Percentiles rank a stretch among this genome's conserved stretches.
Evolutionary conservation across 176 grass and related monocot genomes (phyloP).

Genomic region (Secale cereale): DNA sequence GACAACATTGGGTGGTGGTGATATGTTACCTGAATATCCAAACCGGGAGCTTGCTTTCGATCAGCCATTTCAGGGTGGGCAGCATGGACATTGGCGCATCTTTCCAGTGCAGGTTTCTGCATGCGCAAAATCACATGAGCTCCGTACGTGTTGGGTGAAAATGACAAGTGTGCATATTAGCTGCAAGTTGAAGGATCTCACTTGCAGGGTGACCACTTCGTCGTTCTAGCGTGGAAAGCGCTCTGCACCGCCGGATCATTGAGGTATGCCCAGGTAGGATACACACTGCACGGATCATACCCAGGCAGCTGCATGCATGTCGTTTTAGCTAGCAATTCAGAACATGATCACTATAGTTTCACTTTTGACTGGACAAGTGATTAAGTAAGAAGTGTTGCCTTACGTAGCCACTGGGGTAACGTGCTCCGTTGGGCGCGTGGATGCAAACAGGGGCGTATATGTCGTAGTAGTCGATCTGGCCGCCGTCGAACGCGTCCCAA

Average conservation of each 20-base stretch:
- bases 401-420: slow-evolving; percentile 33
- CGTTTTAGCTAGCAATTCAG: neutral
- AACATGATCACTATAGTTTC: neutral
- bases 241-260: slow-evolving; percentile 50
- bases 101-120: slow-evolving; percentile 24
- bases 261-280: slow-evolving; percentile 24
- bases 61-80: slow-evolving; percentile 16
- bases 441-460: slow-evolving; percentile 45
- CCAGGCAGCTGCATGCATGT: slow-evolving; percentile 27
- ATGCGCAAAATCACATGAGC: neutral
- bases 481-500: neutral
- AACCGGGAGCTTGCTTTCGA: slow-evolving; percentile 22
- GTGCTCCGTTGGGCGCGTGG: neutral
- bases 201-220: slow-evolving; percentile 36
- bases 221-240: slow-evolving; percentile 35
- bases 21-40: slow-evolving; percentile 48
- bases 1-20: too few relatives aligned
- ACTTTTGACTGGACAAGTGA: neutral
- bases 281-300: slow-evolving; percentile 31
- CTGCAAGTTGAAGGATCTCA: neutral
- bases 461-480: slow-evolving; percentile 18
- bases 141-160: neutral
- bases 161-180: neutral
- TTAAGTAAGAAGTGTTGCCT: neutral
- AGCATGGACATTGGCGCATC: slow-evolving; percentile 32